Evolutionary conservation across 1,284 basidiomycete genomes (phyloP), one percentile per base, ranked within the genome.

Genomic region (Sporisorium graminicola): DNA sequence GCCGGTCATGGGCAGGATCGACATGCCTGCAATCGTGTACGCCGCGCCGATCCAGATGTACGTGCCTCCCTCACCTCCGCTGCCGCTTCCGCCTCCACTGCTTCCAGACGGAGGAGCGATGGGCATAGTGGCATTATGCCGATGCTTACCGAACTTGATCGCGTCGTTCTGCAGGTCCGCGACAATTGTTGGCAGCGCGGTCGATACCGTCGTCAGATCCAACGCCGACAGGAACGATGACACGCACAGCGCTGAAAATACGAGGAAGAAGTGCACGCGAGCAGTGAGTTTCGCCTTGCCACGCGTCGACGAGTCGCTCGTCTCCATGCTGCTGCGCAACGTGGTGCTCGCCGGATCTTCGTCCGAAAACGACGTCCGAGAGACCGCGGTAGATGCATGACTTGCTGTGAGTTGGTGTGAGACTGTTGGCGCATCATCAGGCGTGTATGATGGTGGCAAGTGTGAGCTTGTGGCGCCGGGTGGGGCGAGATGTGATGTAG

Each of bases 11-110:
- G 74, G 74, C 9, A 77, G 31, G 29, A 77, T 67, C 1, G 71
- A 54, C 62, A 66, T 77, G 1, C 74, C 74, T 3, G 71, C 70
- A 9, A 77, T 59, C 3, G 74, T 66, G 35, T 69, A 77, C 6
- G 71, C 74, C 7, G 74, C 49, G 16, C 74, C 74, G 52, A 74
- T 74, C 74, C 74, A 77, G 51, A 77, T 77, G 40, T 69, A 77
- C 5, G 62, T 71, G 2, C 71, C 74, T 1, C 60, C 65, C 3
- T 37, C 29, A 3, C 62, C 37, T 8, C 16, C 61, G 12, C 10
- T 31, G 5, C 42, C 37, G 10, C 44, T n/a, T 2, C 13, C 24
- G 7, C 44, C 14, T 2, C 13, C 24, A 9, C 27, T 56, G 1
- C 53, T 20, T 3, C 14, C 31, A 10, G 53, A 26, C n/a, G 16